Evolutionary conservation across 2,329 filamentous ascomycete genomes (phyloP).

Genomic region (Didymella segeticola): DNA sequence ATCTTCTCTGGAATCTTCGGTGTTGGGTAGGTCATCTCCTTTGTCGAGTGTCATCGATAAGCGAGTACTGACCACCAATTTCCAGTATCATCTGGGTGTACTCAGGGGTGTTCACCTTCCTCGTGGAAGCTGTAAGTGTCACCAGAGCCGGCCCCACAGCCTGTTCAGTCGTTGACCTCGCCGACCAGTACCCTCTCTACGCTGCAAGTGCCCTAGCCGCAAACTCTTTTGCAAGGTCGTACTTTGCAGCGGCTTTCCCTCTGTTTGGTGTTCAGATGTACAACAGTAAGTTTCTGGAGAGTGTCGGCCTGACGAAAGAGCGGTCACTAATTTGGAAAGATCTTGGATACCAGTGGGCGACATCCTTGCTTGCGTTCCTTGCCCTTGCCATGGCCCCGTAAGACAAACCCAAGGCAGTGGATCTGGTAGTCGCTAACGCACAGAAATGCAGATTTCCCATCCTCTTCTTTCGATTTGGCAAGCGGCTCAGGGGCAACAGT

Average conservation of each 20-base stretch:
- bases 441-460: constrained; percentile 49
- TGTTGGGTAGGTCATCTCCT: constrained; percentile 47
- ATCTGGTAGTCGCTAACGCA: constrained; percentile 42
- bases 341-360: constrained; percentile 60
- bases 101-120: constrained; percentile 85
- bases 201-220: constrained; percentile 59
- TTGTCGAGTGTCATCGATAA: constrained; percentile 30
- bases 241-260: constrained; percentile 57
- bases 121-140: constrained; percentile 66
- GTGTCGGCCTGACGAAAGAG: constrained; percentile 44
- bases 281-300: constrained; percentile 52
- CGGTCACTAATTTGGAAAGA: constrained; percentile 53
- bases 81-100: constrained; percentile 77
- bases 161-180: constrained; percentile 33
- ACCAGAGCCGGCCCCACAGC: constrained; percentile 31
- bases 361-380: constrained; percentile 55
- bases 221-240: constrained; percentile 58
- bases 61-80: constrained; percentile 40
- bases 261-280: constrained; percentile 60
- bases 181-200: constrained; percentile 56
- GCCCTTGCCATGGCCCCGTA: constrained; percentile 58
- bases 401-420: constrained; percentile 37
- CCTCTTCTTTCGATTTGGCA: constrained; percentile 59
- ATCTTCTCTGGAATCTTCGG: constrained; percentile 58
- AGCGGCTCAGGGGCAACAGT: constrained; percentile 56